Base-by-base conservation (phyloP, 495 filamentous ascomycete genomes). In the Neurospora intermedia region DNA sequence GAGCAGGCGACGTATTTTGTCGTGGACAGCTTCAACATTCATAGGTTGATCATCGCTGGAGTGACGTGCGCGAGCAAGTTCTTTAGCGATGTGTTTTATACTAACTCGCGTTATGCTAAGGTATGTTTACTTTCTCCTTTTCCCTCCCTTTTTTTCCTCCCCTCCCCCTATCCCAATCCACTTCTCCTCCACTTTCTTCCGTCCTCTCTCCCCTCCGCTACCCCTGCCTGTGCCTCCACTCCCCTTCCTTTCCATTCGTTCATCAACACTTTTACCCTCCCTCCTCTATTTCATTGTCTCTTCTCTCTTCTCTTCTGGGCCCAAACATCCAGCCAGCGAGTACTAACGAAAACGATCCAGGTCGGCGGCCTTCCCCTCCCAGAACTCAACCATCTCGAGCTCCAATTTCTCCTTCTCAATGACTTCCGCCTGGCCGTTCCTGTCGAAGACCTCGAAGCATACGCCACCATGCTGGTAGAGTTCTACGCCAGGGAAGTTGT, bases 21-120 rank as follows among this genome's bases (percentile, higher is more conserved):
- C 69, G 96, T 98, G 3, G 96, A 99, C 84, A 98, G 95, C 80
- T 99, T 96, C 82, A 99, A 99, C 82, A 99, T 99, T 75, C 96
- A 99, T 77, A 91, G 96, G 39, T 84, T 99, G 71, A 94, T 98
- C 66, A 99, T 99, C 81, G 94, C 96, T 10, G 96, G 94, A 27
- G 96, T 99, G 69, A 98, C 96, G 18, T 98, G 96, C 81, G 95
- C 96, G 13, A 97, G 94, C 88, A 99, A 99, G 84, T 99, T 98
- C 86, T 99, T 99, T 81, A 98, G 94, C 4, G 96, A 99, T 84
- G 94, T 98, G 59, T 99, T 99, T 78, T 99, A 98, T 78, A 99
- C 96, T 20, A 99, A 99, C 83, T 98, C 96, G 66, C 87, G 96
- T 88, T 99, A 99, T 81, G 96, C 96, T 74, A 99, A 98, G 92